Conservation (phyloP, 2,329 filamentous ascomycete genomes). For the Sporothrix phasma region DNA sequence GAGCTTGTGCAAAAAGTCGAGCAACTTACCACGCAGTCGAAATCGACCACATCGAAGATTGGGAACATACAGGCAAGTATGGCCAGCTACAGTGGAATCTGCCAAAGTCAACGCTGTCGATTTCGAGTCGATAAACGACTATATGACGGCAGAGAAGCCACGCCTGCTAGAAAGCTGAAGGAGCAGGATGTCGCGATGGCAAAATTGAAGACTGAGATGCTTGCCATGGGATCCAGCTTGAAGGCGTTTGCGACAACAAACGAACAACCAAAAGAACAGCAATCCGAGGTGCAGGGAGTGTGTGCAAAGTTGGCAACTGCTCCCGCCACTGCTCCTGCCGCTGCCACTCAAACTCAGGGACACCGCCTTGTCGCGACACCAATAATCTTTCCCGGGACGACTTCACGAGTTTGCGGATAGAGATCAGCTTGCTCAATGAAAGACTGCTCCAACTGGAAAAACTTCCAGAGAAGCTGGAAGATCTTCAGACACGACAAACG, state of each 20-base stretch:
- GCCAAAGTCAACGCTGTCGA: neutral
- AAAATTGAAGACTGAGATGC: neutral
- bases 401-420: conserved; percentile 14
- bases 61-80: neutral
- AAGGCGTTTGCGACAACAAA: neutral
- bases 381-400: conserved; percentile 16
- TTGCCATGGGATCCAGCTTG: neutral
- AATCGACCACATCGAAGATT: neutral
- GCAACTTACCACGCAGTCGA: neutral
- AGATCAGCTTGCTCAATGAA: conserved; percentile 14
- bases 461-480: neutral
- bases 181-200: neutral
- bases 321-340: neutral
- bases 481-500: neutral
- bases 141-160: conserved; percentile 5
- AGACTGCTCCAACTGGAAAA: neutral
- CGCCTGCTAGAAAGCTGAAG: neutral
- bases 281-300: neutral
- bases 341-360: neutral
- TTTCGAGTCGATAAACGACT: neutral
- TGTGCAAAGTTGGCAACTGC: neutral
- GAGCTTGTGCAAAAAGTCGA: neutral
- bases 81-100: neutral
- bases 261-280: neutral
- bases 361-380: neutral